A percentile compares a stretch with the other conserved stretches of the same genome.
Conservation (phyloP, 1,284 basidiomycete species). For the Agaricales sp. region DNA sequence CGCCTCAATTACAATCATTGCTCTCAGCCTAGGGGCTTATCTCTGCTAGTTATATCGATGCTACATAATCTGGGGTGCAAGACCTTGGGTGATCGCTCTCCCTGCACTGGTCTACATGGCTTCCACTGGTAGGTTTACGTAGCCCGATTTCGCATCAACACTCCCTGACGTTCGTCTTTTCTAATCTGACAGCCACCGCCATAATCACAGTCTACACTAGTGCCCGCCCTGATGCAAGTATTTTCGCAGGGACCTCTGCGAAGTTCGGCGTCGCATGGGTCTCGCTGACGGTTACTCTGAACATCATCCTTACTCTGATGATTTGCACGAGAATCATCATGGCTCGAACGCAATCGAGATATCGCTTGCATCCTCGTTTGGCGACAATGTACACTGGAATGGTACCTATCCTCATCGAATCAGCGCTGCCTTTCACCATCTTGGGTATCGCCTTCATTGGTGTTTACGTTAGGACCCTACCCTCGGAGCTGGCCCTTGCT, state of each 20-base stretch:
- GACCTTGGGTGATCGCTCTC: conserved; percentile 12
- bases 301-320: conserved; percentile 17
- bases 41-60: conserved; percentile 18
- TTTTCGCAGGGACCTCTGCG: conserved; percentile 14
- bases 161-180: neutral
- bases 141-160: neutral
- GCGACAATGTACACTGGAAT: conserved; percentile 17
- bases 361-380: conserved; percentile 14
- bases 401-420: conserved; percentile 17
- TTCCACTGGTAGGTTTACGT: conserved; percentile 15
- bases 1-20: neutral
- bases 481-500: conserved; percentile 14
- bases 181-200: conserved; percentile 12
- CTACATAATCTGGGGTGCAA: conserved; percentile 19
- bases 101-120: conserved; percentile 17
- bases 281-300: conserved; percentile 16
- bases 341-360: conserved; percentile 12
- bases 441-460: conserved; percentile 17
- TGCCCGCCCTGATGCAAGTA: conserved; percentile 14
- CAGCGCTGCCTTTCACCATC: conserved; percentile 16
- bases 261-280: conserved; percentile 17
- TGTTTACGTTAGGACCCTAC: conserved; percentile 15
- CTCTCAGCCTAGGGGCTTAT: neutral
- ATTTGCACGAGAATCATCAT: conserved; percentile 16
- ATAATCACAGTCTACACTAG: conserved; percentile 17